Base-by-base conservation (phyloP, 257 asterid genomes). In the Parsonsia alboflavescens region DNA sequence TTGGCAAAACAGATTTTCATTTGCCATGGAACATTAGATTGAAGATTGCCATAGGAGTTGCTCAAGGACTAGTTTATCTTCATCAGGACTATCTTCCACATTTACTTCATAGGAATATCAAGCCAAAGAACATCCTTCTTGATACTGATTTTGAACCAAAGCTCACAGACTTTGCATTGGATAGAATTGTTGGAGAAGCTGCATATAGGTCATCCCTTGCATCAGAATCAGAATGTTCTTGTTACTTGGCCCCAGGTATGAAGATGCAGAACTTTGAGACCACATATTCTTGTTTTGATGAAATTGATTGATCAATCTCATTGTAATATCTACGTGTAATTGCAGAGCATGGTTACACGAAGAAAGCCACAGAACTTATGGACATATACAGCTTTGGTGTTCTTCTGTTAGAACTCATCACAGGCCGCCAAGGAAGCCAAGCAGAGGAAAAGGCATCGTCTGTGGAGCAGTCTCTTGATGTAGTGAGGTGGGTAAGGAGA, bases 11-110 rank as follows among this genome's bases (percentile, higher is more conserved):
- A 11, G 88, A 73, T 45, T 84, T 84, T 63, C 54, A 77, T 73
- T 63, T 92, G 42, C 88, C 90, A 48, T 92, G 98, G 98, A 80
- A 74, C 44, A 74, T 80, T 48, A 76, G 98, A 73, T 57, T 93
- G 85, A 88, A 72, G 86, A 89, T 89, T 33, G 96, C 88, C 41
- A 80, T 89, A 45, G 97, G 97, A 30, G 73, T 88, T 73, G 98
- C 96, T 74, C 96, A 86, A 75, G 98, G 91, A 68, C 83, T 90
- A n/a, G 95, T 89, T 16, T 93, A 93, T 82, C 93, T 93, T 76
- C 96, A 93, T 76, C 80, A 72, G 68, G 98, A 93, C 78, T 93
- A 89, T 78, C 72, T 83, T 72, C 97, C 94, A 6, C 90, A 75
- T 85, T 84, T 93, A 78, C 86, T 93, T 53, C 96, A 90, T 73